Base-by-base conservation (phyloP, 108 stramenopile genomes). In the Cylindrotheca fusiformis region DNA sequence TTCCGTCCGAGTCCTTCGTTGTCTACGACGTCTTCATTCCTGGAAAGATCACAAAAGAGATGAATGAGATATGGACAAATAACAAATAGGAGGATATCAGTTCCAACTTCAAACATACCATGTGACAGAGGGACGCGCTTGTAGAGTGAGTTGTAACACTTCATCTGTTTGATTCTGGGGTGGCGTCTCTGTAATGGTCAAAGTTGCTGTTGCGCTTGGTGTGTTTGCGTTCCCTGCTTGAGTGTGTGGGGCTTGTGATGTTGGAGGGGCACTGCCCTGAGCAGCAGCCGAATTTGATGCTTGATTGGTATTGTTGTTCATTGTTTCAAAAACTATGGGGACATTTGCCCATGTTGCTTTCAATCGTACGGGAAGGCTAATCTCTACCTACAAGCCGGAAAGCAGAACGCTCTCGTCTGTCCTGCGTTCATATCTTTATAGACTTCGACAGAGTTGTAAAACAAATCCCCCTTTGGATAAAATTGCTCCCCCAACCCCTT, bases 1-100 rank as follows among this genome's bases (percentile, higher is more conserved):
- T 96, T 96, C 47, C 91, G 62, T 27, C 93, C 92, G 66, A 96
- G 54, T 1, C 95, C 93, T 67, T 97, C 97, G 61, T 97, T 97
- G 60, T 97, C 88, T 14, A 96, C 66, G 17, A 93, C 91, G 50
- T 73, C 72, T 69, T 89, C 80, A 32, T 90, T 83, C 88, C 88
- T 84, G 20, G 14, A 41, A 63, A 32, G 8, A 21, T 1, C 20
- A 63, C 26, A 29, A 22, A 50, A 50, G 25, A 14, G 19, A 32
- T 30, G 10, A 30, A 2, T 22, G 32, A 31, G 19, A 52, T 29
- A 5, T 6, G 19, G 33, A 25, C 10, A 32, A 65, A 52, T 22
- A 30, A 20, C 29, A 49, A 50, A 51, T 4, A 4, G 29, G 20
- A 49, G 2, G 51, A 24, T 52, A 29, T 0, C 1, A 51, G 28